phyloP scores from a whole-genome alignment of 257 asterid genomes.

The Primulina tabacum region DNA sequence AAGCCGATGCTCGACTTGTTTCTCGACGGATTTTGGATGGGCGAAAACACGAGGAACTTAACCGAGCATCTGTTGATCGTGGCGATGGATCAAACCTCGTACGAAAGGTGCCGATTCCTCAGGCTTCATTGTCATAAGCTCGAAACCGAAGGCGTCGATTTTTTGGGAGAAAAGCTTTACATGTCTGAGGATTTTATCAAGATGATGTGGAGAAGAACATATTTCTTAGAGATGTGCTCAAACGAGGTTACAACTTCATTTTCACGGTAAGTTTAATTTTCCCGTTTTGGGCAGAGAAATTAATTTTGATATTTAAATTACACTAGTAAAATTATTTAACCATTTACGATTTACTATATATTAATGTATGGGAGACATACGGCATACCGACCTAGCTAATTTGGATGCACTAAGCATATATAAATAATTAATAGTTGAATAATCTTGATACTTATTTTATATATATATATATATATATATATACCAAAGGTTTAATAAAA shows the following conservation, averaged over 20 bases:
- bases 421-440: no score
- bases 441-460: no score
- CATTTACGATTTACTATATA: no score
- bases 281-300: not conserved
- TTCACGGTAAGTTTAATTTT: constrained; percentile 33
- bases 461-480: no score
- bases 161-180: constrained; percentile 35
- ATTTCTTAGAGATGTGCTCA: constrained; percentile 35
- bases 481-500: no score
- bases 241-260: constrained; percentile 38
- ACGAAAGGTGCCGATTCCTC: constrained; percentile 40
- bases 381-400: no score
- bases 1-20: constrained; percentile 51
- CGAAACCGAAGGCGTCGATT: constrained; percentile 41
- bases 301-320: not conserved
- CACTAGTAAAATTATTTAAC: not conserved
- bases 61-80: constrained; percentile 35
- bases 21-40: constrained; percentile 54
- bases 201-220: constrained; percentile 58
- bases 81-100: constrained; percentile 44
- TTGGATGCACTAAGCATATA: no score
- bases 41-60: constrained; percentile 38
- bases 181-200: constrained; percentile 43
- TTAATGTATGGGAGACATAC: no score
- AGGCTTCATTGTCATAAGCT: constrained; percentile 49